Percentiles rank a stretch among this genome's conserved stretches.
Conservation (phyloP, 1,139 yeast species). For the Saccharomyces hybrid region DNA sequence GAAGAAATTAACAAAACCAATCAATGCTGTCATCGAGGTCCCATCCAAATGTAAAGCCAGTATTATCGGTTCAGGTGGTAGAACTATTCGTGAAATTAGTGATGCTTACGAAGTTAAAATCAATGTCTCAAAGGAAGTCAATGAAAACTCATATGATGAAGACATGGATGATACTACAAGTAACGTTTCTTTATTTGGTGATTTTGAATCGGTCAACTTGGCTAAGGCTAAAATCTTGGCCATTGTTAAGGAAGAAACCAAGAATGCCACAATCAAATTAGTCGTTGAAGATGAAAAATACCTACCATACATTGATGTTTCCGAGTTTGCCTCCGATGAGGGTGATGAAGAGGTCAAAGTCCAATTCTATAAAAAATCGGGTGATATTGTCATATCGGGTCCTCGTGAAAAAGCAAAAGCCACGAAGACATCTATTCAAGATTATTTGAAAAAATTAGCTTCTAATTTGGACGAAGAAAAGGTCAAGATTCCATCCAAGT, state of each 20-base stretch:
- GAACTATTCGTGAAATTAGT: conserved; percentile 70
- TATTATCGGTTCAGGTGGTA: conserved; percentile 87
- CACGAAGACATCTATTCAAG: conserved; percentile 35
- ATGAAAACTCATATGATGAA: conserved; percentile 32
- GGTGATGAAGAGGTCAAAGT: conserved; percentile 17
- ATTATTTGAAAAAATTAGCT: conserved; percentile 41
- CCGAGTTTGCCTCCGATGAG: conserved; percentile 14
- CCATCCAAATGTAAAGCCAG: conserved; percentile 76
- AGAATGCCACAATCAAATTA: conserved; percentile 44
- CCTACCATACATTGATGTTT: conserved; percentile 45
- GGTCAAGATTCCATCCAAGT: conserved; percentile 40
- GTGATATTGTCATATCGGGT: conserved; percentile 30
- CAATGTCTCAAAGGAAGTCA: conserved; percentile 52
- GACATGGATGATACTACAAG: conserved; percentile 48
- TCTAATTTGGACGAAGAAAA: conserved; percentile 39
- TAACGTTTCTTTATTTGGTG: conserved; percentile 70
- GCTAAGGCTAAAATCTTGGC: conserved; percentile 66
- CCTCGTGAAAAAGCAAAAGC: conserved; percentile 29
- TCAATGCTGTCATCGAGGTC: conserved; percentile 50
- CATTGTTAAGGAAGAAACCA: conserved; percentile 71
- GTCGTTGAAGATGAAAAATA: conserved; percentile 39
- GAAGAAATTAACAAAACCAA: conserved; percentile 71
- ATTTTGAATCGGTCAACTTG: conserved; percentile 67
- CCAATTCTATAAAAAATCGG: conserved; percentile 16
- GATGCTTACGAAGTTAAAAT: conserved; percentile 59